Evolutionary conservation across 805 yeast genomes (phyloP).

Genomic region (Wickerhamomyces tratensis): DNA sequence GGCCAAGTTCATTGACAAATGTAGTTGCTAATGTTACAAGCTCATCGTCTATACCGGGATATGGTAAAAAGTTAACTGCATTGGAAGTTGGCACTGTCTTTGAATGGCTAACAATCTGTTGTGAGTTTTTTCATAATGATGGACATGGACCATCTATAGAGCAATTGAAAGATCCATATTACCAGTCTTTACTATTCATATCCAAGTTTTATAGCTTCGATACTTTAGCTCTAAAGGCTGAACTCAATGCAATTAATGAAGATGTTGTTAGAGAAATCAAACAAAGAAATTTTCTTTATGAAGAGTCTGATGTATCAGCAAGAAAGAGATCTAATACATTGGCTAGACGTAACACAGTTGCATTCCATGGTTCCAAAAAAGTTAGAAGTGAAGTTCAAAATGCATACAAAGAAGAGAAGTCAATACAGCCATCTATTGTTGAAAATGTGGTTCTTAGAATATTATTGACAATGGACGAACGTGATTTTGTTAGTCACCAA

Average conservation of each 20-base stretch:
- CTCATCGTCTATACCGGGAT: slow-evolving; percentile 27
- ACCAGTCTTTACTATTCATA: slow-evolving; percentile 52
- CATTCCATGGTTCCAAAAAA: slow-evolving; percentile 60
- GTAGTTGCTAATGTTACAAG: slow-evolving; percentile 42
- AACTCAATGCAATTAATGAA: slow-evolving; percentile 50
- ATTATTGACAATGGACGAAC: slow-evolving; percentile 55
- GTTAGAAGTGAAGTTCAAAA: slow-evolving; percentile 38
- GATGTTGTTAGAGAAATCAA: slow-evolving; percentile 39
- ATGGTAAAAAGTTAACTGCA: slow-evolving; percentile 44
- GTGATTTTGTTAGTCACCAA: slow-evolving; percentile 46
- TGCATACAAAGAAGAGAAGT: slow-evolving; percentile 33
- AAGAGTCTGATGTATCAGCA: slow-evolving; percentile 8
- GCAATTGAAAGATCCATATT: slow-evolving; percentile 49
- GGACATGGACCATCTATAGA: slow-evolving; percentile 75
- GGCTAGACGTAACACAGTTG: slow-evolving; percentile 55
- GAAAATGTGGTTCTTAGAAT: slow-evolving; percentile 71
- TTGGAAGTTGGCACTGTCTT: slow-evolving; percentile 60
- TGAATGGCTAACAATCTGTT: slow-evolving; percentile 60
- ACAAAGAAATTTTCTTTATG: slow-evolving; percentile 36
- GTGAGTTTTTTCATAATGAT: slow-evolving; percentile 68
- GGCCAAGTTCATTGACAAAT: slow-evolving; percentile 32
- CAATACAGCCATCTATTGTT: slow-evolving; percentile 9
- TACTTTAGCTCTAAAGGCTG: slow-evolving; percentile 36
- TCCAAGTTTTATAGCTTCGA: slow-evolving; percentile 57
- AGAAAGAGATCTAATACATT: slow-evolving; percentile 32